Conservation (phyloP, 345 rosid species). For the Linum usitatissimum region DNA sequence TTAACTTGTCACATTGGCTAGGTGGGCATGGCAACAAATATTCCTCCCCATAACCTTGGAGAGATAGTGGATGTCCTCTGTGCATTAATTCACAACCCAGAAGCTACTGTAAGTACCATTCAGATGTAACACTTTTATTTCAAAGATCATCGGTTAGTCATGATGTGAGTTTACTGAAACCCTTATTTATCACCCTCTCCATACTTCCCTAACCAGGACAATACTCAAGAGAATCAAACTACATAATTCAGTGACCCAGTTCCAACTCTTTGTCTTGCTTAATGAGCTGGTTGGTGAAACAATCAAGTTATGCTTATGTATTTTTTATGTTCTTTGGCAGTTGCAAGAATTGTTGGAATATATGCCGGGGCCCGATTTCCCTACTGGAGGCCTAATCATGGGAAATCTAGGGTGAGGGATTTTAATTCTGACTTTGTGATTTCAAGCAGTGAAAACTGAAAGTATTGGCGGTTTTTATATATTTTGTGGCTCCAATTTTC, state of each 20-base stretch:
- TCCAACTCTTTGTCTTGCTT: neutral
- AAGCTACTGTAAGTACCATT: constrained; percentile 54
- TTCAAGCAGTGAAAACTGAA: neutral
- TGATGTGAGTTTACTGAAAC: neutral
- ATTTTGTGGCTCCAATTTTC: too few species aligned
- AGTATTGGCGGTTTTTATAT: too few species aligned
- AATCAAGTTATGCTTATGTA: neutral
- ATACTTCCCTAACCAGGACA: neutral
- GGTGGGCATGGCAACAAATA: constrained; percentile 99
- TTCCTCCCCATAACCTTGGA: constrained; percentile 97
- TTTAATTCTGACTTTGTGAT: constrained; percentile 2
- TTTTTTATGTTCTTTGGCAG: constrained; percentile 29
- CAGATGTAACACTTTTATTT: neutral
- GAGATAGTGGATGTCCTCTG: constrained; percentile 93
- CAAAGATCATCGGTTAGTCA: neutral
- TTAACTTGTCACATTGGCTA: constrained; percentile 18
- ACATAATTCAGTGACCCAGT: neutral
- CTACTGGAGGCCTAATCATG: constrained; percentile 95
- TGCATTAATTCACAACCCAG: constrained; percentile 82
- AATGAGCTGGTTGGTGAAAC: too few species aligned
- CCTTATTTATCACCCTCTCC: neutral
- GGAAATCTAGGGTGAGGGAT: constrained; percentile 73
- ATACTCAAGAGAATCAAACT: neutral
- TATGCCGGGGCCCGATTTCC: constrained; percentile 99
- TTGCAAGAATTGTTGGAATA: constrained; percentile 92